phyloP scores from a whole-genome alignment of 495 filamentous ascomycete genomes.

The Oidiodendron maius region DNA sequence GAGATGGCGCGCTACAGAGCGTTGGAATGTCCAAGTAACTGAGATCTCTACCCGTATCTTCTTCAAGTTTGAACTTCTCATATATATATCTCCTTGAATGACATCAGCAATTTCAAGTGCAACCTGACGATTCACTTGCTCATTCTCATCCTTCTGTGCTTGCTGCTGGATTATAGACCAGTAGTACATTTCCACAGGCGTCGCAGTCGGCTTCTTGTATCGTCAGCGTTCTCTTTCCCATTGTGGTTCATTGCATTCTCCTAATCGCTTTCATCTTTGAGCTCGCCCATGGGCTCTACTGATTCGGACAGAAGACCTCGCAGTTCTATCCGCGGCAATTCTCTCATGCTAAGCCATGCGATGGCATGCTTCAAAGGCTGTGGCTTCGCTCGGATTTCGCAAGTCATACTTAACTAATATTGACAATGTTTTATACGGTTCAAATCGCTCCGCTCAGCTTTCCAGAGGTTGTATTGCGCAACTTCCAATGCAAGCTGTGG shows the following conservation, averaged over 20 bases:
- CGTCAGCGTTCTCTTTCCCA: conserved; percentile 17
- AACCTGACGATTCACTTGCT: conserved; percentile 2
- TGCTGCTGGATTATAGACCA: conserved; percentile 16
- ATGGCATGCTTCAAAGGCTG: conserved; percentile 1
- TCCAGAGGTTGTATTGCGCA: conserved; percentile 11
- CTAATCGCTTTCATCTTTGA: conserved; percentile 16
- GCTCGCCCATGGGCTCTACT: conserved; percentile 12
- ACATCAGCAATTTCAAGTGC: too few relatives aligned
- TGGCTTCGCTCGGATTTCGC: neutral
- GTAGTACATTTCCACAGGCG: conserved; percentile 15
- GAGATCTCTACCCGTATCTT: too few relatives aligned
- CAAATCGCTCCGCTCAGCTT: conserved; percentile 8
- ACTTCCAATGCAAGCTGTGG: conserved; percentile 6
- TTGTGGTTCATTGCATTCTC: conserved; percentile 11
- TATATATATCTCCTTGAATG: too few relatives aligned
- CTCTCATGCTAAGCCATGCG: conserved; percentile 7
- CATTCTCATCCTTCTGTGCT: conserved; percentile 11
- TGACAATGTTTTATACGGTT: conserved; percentile 3
- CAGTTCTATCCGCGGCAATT: conserved; percentile 8
- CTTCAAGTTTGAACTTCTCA: too few relatives aligned
- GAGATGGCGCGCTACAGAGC: too few relatives aligned
- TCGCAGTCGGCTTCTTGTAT: conserved; percentile 10
- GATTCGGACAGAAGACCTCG: conserved; percentile 11
- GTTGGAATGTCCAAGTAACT: too few relatives aligned
- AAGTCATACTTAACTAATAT: conserved; percentile 10